Evolutionary conservation across 2,329 filamentous ascomycete genomes (phyloP).

Genomic region (Pseudofabraea citricarpa): DNA sequence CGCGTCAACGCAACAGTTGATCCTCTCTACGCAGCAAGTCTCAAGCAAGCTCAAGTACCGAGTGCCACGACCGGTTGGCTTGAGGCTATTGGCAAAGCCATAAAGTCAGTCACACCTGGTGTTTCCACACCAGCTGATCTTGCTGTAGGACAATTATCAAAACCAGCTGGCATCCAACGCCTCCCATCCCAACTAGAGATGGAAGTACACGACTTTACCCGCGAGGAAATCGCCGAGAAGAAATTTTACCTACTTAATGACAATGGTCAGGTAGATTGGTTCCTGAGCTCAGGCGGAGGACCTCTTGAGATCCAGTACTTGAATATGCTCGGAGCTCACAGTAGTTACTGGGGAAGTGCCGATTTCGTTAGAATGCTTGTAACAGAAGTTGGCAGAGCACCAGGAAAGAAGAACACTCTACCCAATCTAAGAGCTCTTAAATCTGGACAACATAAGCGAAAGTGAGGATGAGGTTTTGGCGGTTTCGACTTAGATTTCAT

Average conservation of each 20-base stretch:
- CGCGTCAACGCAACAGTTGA: constrained; percentile 89
- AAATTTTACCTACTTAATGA: constrained; percentile 87
- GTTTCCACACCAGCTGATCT: constrained; percentile 25
- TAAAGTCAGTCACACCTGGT: constrained; percentile 58
- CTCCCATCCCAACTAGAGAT: constrained; percentile 73
- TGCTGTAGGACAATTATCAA: constrained; percentile 33
- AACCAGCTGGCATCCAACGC: constrained; percentile 33
- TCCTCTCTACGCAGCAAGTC: constrained; percentile 66
- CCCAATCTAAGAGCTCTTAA: constrained; percentile 57
- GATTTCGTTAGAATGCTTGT: constrained; percentile 92
- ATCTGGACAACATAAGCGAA: constrained; percentile 14
- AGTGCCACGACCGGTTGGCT: constrained; percentile 63
- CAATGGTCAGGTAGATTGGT: constrained; percentile 94
- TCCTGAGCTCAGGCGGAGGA: constrained; percentile 75
- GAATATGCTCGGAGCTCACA: constrained; percentile 94
- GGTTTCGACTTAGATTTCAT: neutral
- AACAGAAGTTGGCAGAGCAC: constrained; percentile 73
- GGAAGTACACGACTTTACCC: constrained; percentile 90
- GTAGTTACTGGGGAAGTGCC: constrained; percentile 82
- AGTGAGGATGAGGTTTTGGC: neutral
- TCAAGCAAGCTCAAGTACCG: constrained; percentile 77
- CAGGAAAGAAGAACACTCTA: constrained; percentile 58
- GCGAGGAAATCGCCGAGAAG: constrained; percentile 88
- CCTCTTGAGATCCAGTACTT: constrained; percentile 92
- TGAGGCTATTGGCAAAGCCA: constrained; percentile 56